Percentiles rank a stretch among this genome's conserved stretches.
Evolutionary conservation across 208 protist species (phyloP).

Genomic region (Phytomonas francai): DNA sequence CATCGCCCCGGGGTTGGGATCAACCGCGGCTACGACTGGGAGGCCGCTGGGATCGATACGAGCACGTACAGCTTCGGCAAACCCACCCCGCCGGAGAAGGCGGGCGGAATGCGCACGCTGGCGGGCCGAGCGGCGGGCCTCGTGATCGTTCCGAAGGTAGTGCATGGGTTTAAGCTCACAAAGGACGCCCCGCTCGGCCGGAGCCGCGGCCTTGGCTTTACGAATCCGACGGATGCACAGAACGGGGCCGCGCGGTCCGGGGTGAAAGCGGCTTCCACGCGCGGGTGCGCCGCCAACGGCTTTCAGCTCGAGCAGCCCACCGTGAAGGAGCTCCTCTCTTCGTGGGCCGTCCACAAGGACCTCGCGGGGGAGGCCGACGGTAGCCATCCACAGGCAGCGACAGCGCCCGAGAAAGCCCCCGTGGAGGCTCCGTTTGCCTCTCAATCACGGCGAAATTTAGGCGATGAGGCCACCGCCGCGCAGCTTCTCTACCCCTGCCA

Average conservation of each 20-base stretch:
- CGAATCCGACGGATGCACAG: constrained; percentile 34
- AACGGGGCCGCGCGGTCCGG: constrained; percentile 10
- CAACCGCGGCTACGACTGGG: constrained; percentile 76
- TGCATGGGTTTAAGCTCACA: constrained; percentile 48
- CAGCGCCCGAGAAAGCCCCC: neutral
- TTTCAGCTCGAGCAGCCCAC: constrained; percentile 30
- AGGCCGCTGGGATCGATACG: constrained; percentile 55
- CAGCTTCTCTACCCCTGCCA: constrained; percentile 80
- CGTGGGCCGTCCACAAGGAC: constrained; percentile 26
- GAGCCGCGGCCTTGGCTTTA: constrained; percentile 43
- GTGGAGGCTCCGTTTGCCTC: neutral
- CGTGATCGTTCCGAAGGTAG: constrained; percentile 47
- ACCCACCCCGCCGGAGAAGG: constrained; percentile 13
- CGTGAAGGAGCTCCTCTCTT: constrained; percentile 45
- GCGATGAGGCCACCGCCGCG: constrained; percentile 51
- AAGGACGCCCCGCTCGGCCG: constrained; percentile 43
- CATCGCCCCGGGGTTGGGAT: constrained; percentile 47
- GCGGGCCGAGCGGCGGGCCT: constrained; percentile 17
- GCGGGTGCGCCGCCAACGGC: constrained; percentile 19
- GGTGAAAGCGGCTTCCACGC: neutral
- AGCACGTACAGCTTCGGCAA: constrained; percentile 64
- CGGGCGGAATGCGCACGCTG: constrained; percentile 7
- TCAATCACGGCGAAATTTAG: neutral
- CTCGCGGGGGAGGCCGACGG: neutral
- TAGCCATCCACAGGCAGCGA: neutral